Evolutionary conservation across 2,329 filamentous ascomycete species (phyloP).

Genomic region (Blastomyces parvus): DNA sequence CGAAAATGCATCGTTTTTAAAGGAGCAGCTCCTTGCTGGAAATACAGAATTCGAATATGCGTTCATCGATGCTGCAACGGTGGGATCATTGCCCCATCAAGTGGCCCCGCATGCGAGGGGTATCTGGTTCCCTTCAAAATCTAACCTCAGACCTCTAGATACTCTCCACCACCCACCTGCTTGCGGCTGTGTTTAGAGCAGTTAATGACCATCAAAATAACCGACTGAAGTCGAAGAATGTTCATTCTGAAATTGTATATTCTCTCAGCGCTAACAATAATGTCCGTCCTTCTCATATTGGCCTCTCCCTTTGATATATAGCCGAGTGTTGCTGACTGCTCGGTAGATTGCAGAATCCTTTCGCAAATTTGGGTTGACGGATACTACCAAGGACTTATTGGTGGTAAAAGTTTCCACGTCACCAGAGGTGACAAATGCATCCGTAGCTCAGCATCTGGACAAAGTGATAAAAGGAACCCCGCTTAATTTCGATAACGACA

Average conservation of each 20-base stretch:
- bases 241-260: constrained; percentile 82
- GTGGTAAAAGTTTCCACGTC: constrained; percentile 65
- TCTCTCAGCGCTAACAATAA: constrained; percentile 75
- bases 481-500: constrained; percentile 52
- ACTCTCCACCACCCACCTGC: constrained; percentile 60
- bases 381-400: constrained; percentile 61
- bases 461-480: constrained; percentile 53
- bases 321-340: constrained; percentile 3
- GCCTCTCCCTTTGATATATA: constrained; percentile 2
- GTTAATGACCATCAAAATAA: constrained; percentile 54
- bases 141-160: constrained; percentile 42
- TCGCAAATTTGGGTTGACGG: constrained; percentile 71
- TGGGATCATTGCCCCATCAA: constrained; percentile 32
- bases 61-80: constrained; percentile 75
- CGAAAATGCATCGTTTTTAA: constrained; percentile 65
- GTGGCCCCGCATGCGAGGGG: neutral
- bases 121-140: neutral
- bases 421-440: constrained; percentile 38
- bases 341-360: constrained; percentile 81
- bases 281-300: constrained; percentile 37
- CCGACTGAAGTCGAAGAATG: constrained; percentile 66
- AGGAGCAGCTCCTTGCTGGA: constrained; percentile 72
- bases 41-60: constrained; percentile 88
- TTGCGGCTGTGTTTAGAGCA: constrained; percentile 70
- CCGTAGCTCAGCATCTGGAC: constrained; percentile 51